Percentiles rank a stretch among this genome's conserved stretches.
Evolutionary conservation across 192 early-diverging fungal genomes (phyloP).

Genomic region (Coemansia pectinata): DNA sequence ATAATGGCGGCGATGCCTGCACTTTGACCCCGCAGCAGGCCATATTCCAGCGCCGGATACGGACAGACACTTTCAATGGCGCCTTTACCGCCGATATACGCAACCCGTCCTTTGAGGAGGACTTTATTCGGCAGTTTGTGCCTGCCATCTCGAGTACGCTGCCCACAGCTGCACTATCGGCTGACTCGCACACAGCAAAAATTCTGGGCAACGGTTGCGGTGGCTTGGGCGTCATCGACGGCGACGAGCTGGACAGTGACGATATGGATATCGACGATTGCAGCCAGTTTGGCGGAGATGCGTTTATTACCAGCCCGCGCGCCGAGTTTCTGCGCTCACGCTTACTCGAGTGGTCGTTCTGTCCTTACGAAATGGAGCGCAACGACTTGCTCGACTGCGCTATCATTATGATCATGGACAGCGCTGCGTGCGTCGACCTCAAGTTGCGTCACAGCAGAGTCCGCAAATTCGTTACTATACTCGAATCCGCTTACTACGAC

Average conservation of each 20-base stretch:
- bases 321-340: conserved; percentile 55
- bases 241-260: conserved; percentile 18
- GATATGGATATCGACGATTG: conserved; percentile 16
- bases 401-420: conserved; percentile 68
- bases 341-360: conserved; percentile 70
- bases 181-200: not conserved
- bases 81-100: conserved; percentile 43
- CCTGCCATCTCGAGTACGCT: conserved; percentile 45
- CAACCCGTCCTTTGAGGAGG: conserved; percentile 51
- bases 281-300: conserved; percentile 5
- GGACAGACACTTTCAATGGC: conserved; percentile 37
- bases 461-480: conserved; percentile 48
- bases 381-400: conserved; percentile 69
- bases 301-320: conserved; percentile 36
- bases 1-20: conserved; percentile 15
- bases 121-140: conserved; percentile 57
- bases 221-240: not conserved
- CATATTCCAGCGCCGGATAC: conserved; percentile 53
- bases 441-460: conserved; percentile 59
- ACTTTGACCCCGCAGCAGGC: conserved; percentile 31
- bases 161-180: conserved; percentile 1
- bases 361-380: conserved; percentile 64
- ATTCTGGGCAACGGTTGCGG: not conserved
- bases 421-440: conserved; percentile 60
- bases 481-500: conserved; percentile 56